Percentiles rank a stretch among this genome's conserved stretches.
These are phyloP conservation scores for Pseudonectria foliicola DNA, from an alignment of 2,329 filamentous ascomycete genomes.

Conservation along the genomic window DNA sequence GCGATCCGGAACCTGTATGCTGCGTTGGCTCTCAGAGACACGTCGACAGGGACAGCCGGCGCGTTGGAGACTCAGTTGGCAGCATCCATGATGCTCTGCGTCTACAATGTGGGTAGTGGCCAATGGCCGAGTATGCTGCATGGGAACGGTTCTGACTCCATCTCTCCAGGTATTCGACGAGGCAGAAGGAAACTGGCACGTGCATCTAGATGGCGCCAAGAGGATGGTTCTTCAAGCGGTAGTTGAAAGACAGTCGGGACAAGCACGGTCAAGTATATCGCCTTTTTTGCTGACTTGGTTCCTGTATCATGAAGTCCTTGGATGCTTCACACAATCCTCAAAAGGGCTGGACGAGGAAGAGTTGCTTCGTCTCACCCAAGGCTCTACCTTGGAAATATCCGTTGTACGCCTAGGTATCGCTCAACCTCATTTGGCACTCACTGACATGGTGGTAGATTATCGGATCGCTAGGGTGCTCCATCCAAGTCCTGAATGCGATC, in stretches of 20 bases:
- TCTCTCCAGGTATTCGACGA: slow-evolving; percentile 41
- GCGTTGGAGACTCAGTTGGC: slow-evolving; percentile 34
- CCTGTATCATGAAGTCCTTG: slow-evolving; percentile 39
- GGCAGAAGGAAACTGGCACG: slow-evolving; percentile 37
- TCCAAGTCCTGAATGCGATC: slow-evolving; percentile 38
- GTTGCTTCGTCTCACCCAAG: slow-evolving; percentile 3
- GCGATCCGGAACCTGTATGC: slow-evolving; percentile 33
- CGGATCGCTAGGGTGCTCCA: slow-evolving; percentile 39
- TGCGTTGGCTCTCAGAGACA: slow-evolving; percentile 24
- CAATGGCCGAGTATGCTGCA: neutral
- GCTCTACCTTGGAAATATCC: slow-evolving; percentile 4
- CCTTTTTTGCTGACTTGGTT: slow-evolving; percentile 40
- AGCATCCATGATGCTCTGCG: slow-evolving; percentile 44
- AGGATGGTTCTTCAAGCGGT: slow-evolving; percentile 21
- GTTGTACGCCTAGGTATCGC: slow-evolving; percentile 1
- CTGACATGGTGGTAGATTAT: slow-evolving; percentile 30
- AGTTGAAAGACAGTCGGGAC: too few relatives aligned
- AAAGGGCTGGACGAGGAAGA: slow-evolving; percentile 3
- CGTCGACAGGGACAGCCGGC: slow-evolving; percentile 13
- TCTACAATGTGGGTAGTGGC: slow-evolving; percentile 35
- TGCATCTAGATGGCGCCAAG: slow-evolving; percentile 38
- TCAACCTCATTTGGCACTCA: neutral
- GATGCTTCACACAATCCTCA: slow-evolving; percentile 33
- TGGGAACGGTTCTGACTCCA: too few relatives aligned
- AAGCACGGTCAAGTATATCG: slow-evolving; percentile 6